Conservation (phyloP, 2,329 filamentous ascomycete species). For the Curvularia lunata region DNA sequence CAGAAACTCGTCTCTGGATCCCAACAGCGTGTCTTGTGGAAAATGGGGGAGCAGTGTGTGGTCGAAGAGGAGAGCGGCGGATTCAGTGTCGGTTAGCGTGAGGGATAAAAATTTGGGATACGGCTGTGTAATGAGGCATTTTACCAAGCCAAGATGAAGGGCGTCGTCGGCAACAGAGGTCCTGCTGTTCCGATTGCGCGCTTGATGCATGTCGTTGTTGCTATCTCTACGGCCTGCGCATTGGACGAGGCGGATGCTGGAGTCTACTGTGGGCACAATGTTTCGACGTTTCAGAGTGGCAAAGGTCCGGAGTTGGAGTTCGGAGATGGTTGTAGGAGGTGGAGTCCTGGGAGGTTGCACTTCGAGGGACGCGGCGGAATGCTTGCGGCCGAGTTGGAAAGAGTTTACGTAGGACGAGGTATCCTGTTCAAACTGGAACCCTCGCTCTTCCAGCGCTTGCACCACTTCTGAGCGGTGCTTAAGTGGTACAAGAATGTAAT, state of each 20-base stretch:
- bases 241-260: slow-evolving; percentile 74
- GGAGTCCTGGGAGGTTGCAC: slow-evolving; percentile 68
- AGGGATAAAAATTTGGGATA: slow-evolving; percentile 74
- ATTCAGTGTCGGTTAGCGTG: slow-evolving; percentile 74
- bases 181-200: slow-evolving; percentile 36
- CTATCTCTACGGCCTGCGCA: slow-evolving; percentile 71
- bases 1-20: slow-evolving; percentile 72
- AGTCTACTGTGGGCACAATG: slow-evolving; percentile 74
- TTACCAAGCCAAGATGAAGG: slow-evolving; percentile 56
- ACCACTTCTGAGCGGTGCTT: slow-evolving; percentile 77
- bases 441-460: slow-evolving; percentile 75
- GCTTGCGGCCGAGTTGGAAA: slow-evolving; percentile 57
- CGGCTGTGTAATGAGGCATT: slow-evolving; percentile 56
- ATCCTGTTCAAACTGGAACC: slow-evolving; percentile 78
- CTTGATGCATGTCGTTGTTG: slow-evolving; percentile 37
- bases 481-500: slow-evolving; percentile 90
- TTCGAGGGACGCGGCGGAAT: slow-evolving; percentile 55
- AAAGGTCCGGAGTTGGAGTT: slow-evolving; percentile 85
- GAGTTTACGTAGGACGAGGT: slow-evolving; percentile 67
- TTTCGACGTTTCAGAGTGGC: slow-evolving; percentile 77
- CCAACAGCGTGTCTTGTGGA: slow-evolving; percentile 70
- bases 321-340: slow-evolving; percentile 76
- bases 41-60: slow-evolving; percentile 67
- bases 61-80: slow-evolving; percentile 76
- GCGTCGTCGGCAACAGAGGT: slow-evolving; percentile 50